Evolutionary conservation across 2,329 filamentous ascomycete genomes (phyloP), one percentile per base, ranked within the genome.

Genomic region (Pseudocercospora pini-densiflorae): DNA sequence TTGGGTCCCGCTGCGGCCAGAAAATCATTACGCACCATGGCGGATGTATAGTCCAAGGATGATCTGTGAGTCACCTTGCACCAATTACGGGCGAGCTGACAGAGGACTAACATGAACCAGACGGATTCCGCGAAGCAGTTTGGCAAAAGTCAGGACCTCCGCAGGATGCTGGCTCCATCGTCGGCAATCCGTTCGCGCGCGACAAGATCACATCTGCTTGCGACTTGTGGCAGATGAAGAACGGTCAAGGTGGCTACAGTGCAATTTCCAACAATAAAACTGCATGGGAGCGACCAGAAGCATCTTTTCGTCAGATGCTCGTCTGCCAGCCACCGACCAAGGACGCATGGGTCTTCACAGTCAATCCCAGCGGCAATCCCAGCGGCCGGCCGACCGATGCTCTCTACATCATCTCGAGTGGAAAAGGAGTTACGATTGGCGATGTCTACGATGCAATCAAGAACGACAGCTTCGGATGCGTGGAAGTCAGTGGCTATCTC

Each of bases 231-330:
- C 27, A 27, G 40, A 12, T 43, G 12, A 43, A 43, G 40, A n/a
- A 9, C 8, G 40, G 27, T 27, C 27, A 27, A 27, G 3, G 27
- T 27, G 27, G 27, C 27, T 31, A 8, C 29, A 5, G 8, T 31
- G 29, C 29, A 8, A 31, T 5, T 8, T 31, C 7, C 40, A 45
- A 45, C 40, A 7, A 12, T 8, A 5, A 45, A 16, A 9, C 10
- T 12, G n/a, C 10, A 8, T 45, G 40, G 40, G 14, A 16, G 14
- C 4, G 40, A 8, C 57, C 57, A 5, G 57, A 59, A 27, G 57
- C 57, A 59, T 59, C 57, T 3, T 59, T 24, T 7, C 57, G 57
- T n/a, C 12, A 59, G n/a, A 59, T 59, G 57, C 31, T 31, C 31
- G 19, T 59, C 31, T 40, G 36, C 31, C 57, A 59, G 55, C 55